Evolutionary conservation across 192 early-diverging fungal genomes (phyloP), one percentile per base, ranked within the genome.

Genomic region (Coemansia sp.): DNA sequence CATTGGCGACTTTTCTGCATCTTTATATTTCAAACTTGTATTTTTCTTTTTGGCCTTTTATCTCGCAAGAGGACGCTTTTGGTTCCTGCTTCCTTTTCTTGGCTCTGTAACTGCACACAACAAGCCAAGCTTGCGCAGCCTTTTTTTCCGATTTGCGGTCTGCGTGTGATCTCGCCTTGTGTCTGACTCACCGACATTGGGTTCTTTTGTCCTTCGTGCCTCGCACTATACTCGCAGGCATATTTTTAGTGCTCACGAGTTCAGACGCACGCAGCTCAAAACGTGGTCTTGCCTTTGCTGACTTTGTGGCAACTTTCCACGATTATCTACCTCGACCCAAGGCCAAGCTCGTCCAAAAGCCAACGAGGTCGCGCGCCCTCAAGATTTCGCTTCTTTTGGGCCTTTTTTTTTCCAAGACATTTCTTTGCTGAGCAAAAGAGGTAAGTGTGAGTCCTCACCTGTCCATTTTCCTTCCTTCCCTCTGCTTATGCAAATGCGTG

Each of bases 141-240:
- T 54, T n/a, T n/a, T n/a, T n/a, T 40, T 54, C 53, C 23, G 53
- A 54, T 54, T 54, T 3, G 33, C 53, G 30, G 53, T 54, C 53
- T 54, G 53, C 53, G 53, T 24, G 53, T 54, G 53, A 54, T 54
- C 53, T 54, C 22, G 33, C 33, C 43, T 21, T 44, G 43, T 44
- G 16, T 19, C 43, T 21, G 43, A 44, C 18, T 44, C 43, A 21
- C 14, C 35, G 35, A 40, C 35, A 16, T 16, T 11, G 35, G n/a
- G 35, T n/a, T 40, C 35, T 40, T 40, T 40, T 19, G 4, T 31
- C 30, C 30, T 4, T 8, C 5, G 5, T 44, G 21, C 23, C 30
- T 16, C 35, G 58, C 73, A 76, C 73, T 76, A 76, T 76, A 69
- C 63, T 58, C 32, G 18, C 43, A 19, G 19, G 19, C 16, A 44